Evolutionary conservation across 2,329 filamentous ascomycete genomes (phyloP), one percentile per base, ranked within the genome.

Genomic region (Zymoseptoria ardabiliae): DNA sequence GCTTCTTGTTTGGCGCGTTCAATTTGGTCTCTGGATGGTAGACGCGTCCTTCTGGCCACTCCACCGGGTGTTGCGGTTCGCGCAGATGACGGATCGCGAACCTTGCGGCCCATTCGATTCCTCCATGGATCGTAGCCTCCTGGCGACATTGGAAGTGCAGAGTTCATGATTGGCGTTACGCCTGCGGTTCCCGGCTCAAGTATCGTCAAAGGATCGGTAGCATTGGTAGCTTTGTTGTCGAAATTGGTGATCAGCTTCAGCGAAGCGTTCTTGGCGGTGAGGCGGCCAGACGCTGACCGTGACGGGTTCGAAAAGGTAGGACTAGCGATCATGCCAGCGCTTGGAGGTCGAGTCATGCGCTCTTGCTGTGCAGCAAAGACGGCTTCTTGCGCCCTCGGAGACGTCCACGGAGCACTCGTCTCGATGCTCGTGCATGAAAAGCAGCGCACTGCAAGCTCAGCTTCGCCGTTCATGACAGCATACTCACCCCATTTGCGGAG

Each of bases 401-500:
- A 96, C 20, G 87, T 84, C 92, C 91, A 97, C 1, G 90, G 88
- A 72, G 94, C 91, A 0, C 88, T 85, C 0, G 90, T 88, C 71
- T 97, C 91, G 20, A 88, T 81, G 22, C 89, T 91, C 19, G 91
- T 94, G 72, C 93, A 97, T 54, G 93, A 91, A 72, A 97, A 97
- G 75, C 88, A 97, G 68, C 92, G 82, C 54, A 97, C 94, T 19
- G 94, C 94, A 52, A 99, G 79, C 68, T 96, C 90, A 65, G 94
- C 89, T 68, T 96, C 89, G 17, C 89, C 88, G 67, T 94, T 87
- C 63, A 89, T 87, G 11, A 97, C 87, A 45, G 93, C 90, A 78
- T 89, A 87, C 69, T 97, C 93, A 59, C 94, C 94, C 94, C 94
- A 99, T 78, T 94, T 93, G 67, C 90, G 86, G 63, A 97, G 85